Percentiles rank a stretch among this genome's conserved stretches.
Conservation (phyloP, 441 rosid genomes). For the Erodium texanum region DNA sequence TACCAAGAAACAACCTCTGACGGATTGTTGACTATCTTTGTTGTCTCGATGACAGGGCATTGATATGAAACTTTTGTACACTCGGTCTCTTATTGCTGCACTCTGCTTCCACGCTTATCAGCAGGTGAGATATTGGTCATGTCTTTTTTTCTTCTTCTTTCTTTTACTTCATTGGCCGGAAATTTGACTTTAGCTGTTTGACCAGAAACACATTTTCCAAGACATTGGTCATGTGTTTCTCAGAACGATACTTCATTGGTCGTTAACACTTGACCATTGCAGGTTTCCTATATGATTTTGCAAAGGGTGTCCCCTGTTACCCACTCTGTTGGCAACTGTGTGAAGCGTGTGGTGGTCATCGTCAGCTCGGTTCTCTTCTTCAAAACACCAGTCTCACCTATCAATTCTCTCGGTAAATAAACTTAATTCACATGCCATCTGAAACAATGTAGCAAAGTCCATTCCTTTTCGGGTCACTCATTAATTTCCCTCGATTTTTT, state of each 20-base stretch:
- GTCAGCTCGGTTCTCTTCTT: constrained; percentile 95
- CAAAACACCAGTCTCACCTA: constrained; percentile 66
- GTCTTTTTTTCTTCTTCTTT: not conserved
- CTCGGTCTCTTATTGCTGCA: constrained; percentile 71
- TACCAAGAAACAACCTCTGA: not conserved
- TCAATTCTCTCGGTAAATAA: constrained; percentile 68
- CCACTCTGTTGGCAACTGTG: constrained; percentile 98
- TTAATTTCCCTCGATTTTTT: not conserved
- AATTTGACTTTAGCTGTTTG: too few species aligned
- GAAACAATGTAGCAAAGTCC: not conserved
- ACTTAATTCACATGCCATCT: too few species aligned
- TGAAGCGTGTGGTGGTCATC: constrained; percentile 96
- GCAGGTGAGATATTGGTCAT: constrained; percentile 45
- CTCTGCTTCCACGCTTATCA: constrained; percentile 97
- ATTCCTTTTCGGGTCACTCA: not conserved
- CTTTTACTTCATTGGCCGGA: not conserved
- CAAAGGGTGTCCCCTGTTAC: constrained; percentile 97
- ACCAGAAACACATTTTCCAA: not conserved
- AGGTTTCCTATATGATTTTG: constrained; percentile 95
- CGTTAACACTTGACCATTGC: constrained; percentile 20
- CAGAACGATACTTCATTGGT: not conserved
- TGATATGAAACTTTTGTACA: constrained; percentile 55
- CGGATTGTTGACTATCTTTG: not conserved
- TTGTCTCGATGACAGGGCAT: constrained; percentile 53
- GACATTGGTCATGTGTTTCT: not conserved